Percentiles rank a stretch among this genome's conserved stretches.
Conservation (phyloP, 805 yeast genomes). For the Wickerhamiella domercqiae region DNA sequence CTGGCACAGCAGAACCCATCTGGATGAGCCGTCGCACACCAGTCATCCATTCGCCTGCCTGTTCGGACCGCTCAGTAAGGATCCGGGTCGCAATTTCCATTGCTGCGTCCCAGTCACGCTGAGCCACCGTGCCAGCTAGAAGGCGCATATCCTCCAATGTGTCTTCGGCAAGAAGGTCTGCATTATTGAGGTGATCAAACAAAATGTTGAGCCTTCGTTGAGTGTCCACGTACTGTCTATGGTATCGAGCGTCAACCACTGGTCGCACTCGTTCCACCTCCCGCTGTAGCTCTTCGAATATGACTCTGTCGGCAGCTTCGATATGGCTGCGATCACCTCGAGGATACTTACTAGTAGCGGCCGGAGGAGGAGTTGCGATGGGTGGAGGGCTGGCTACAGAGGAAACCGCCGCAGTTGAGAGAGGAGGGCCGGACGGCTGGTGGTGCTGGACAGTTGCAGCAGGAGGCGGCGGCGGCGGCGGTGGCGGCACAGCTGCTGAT, state of each 20-base stretch:
- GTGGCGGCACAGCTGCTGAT: conserved; percentile 4
- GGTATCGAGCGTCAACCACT: conserved; percentile 54
- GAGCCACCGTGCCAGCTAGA: conserved; percentile 36
- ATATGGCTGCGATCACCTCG: conserved; percentile 57
- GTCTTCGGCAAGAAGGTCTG: conserved; percentile 45
- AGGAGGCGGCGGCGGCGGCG: conserved; percentile 24
- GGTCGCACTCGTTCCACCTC: conserved; percentile 54
- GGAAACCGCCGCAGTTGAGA: conserved; percentile 5
- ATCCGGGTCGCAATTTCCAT: conserved; percentile 34
- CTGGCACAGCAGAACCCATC: conserved; percentile 30
- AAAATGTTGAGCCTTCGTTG: conserved; percentile 66
- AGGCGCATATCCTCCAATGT: conserved; percentile 38
- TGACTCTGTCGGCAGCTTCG: conserved; percentile 40
- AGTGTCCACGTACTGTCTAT: conserved; percentile 63
- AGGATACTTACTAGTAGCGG: conserved; percentile 29
- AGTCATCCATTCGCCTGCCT: conserved; percentile 81
- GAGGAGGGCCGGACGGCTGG: conserved; percentile 15
- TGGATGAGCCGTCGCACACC: conserved; percentile 81
- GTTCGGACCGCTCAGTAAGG: conserved; percentile 47
- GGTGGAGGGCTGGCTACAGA: conserved; percentile 8
- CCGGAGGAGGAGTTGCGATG: not conserved
- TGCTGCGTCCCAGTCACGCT: conserved; percentile 46
- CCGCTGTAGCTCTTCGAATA: conserved; percentile 39
- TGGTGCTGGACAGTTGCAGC: conserved; percentile 13
- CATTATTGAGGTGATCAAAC: conserved; percentile 62